These are phyloP conservation scores for Naegleria fowleri DNA, from an alignment of 208 protist genomes.

Conservation along the genomic window DNA sequence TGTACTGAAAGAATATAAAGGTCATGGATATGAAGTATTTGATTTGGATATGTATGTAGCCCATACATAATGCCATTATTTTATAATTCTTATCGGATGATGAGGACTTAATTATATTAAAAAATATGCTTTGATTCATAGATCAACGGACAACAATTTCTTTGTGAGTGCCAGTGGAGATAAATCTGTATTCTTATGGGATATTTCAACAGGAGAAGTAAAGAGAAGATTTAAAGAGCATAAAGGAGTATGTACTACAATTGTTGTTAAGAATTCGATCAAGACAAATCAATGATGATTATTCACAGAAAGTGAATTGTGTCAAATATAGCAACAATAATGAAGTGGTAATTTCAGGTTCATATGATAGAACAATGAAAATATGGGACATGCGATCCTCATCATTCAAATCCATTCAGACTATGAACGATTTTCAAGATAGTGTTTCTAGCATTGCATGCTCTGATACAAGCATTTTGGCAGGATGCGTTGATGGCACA, in stretches of 20 bases:
- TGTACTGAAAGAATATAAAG: conserved; percentile 10
- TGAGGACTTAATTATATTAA: too few relatives aligned
- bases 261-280: background rate
- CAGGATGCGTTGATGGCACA: background rate
- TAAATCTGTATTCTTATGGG: conserved; percentile 9
- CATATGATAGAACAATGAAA: conserved; percentile 9
- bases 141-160: background rate
- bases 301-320: conserved; percentile 3
- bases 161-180: background rate
- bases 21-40: conserved; percentile 11
- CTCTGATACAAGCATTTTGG: background rate
- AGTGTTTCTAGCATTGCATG: background rate
- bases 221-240: conserved; percentile 18
- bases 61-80: background rate
- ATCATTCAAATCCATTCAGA: background rate
- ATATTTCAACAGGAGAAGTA: background rate
- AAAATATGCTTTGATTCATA: background rate
- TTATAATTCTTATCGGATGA: too few relatives aligned
- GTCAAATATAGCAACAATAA: background rate
- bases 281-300: too few relatives aligned
- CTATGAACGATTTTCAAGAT: background rate
- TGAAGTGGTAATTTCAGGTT: background rate
- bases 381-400: background rate
- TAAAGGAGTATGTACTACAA: background rate
- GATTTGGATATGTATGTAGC: background rate